A percentile compares a stretch with the other conserved stretches of the same genome.
These are phyloP conservation scores for Leishmania guyanensis DNA, from an alignment of 208 protist genomes.

Conservation along the genomic window DNA sequence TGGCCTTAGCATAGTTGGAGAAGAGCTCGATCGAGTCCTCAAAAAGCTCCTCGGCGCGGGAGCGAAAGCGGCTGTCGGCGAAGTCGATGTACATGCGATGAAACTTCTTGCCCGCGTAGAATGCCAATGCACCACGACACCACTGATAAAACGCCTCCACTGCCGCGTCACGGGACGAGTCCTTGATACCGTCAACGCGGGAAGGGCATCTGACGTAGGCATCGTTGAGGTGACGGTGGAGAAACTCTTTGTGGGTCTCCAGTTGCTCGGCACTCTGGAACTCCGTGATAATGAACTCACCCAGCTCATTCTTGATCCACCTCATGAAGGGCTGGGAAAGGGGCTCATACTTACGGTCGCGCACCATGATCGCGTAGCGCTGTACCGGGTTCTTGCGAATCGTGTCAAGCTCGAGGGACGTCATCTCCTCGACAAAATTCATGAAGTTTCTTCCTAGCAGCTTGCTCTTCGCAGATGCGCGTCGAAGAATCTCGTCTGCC, in stretches of 20 bases:
- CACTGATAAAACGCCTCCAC: slow-evolving; percentile 87
- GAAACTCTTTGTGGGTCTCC: slow-evolving; percentile 76
- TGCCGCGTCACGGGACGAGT: slow-evolving; percentile 62
- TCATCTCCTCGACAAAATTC: slow-evolving; percentile 93
- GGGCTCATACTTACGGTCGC: slow-evolving; percentile 77
- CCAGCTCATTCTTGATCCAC: slow-evolving; percentile 84
- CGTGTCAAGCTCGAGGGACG: slow-evolving; percentile 81
- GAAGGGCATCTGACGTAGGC: slow-evolving; percentile 55
- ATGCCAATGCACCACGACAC: slow-evolving; percentile 83
- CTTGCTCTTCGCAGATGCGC: slow-evolving; percentile 84
- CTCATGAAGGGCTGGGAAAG: slow-evolving; percentile 82
- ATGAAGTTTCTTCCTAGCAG: slow-evolving; percentile 84
- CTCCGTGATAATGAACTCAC: slow-evolving; percentile 68
- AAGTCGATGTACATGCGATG: slow-evolving; percentile 72
- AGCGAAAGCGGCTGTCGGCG: slow-evolving; percentile 78
- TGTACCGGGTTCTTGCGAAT: slow-evolving; percentile 89
- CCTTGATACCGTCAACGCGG: slow-evolving; percentile 68
- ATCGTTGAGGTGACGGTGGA: slow-evolving; percentile 73
- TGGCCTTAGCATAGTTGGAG: slow-evolving; percentile 76
- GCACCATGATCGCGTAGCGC: slow-evolving; percentile 78
- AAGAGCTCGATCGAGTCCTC: slow-evolving; percentile 89
- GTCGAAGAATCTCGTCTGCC: slow-evolving; percentile 80
- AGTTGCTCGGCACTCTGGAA: slow-evolving; percentile 79
- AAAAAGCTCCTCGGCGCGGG: slow-evolving; percentile 77
- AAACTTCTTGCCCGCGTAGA: slow-evolving; percentile 72